A percentile compares a stretch with the other conserved stretches of the same genome.
phyloP scores from a whole-genome alignment of 2,329 filamentous ascomycete species.

The Cryphonectria radicalis region DNA sequence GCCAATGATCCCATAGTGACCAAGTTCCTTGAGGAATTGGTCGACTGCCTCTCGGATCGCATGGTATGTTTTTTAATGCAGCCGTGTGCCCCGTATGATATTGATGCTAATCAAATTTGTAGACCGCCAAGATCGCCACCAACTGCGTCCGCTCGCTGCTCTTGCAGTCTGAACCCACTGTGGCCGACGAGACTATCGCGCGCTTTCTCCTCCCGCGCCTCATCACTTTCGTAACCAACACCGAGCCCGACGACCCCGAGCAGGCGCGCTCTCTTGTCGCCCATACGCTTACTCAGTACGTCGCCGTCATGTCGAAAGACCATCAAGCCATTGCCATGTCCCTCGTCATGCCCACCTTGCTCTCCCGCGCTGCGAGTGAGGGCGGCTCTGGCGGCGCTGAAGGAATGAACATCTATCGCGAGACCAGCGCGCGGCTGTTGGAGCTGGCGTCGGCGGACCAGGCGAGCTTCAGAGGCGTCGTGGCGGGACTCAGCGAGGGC shows the following conservation, averaged over 20 bases:
- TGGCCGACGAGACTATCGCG: constrained; percentile 73
- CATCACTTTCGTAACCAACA: constrained; percentile 73
- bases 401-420: constrained; percentile 61
- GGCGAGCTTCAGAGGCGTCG: constrained; percentile 71
- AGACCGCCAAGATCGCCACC: constrained; percentile 87
- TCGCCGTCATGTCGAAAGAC: constrained; percentile 51
- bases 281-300: constrained; percentile 76
- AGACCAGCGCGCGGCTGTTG: constrained; percentile 76
- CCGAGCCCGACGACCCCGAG: constrained; percentile 77
- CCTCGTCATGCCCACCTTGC: constrained; percentile 75
- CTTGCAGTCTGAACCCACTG: constrained; percentile 63
- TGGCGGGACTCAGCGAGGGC: constrained; percentile 70
- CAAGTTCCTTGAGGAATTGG: constrained; percentile 76
- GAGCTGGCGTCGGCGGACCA: constrained; percentile 82
- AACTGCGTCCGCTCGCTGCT: constrained; percentile 88
- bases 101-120: constrained; percentile 32
- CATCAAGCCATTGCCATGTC: constrained; percentile 67
- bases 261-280: constrained; percentile 71
- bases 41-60: constrained; percentile 81
- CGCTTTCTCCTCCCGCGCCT: constrained; percentile 76
- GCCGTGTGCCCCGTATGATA: neutral
- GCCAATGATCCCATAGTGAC: constrained; percentile 75
- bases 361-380: constrained; percentile 72
- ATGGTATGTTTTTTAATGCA: constrained; percentile 58
- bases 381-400: constrained; percentile 45